Base-by-base conservation (phyloP, 106 monocot genomes). In the Phalaenopsis aphrodite region DNA sequence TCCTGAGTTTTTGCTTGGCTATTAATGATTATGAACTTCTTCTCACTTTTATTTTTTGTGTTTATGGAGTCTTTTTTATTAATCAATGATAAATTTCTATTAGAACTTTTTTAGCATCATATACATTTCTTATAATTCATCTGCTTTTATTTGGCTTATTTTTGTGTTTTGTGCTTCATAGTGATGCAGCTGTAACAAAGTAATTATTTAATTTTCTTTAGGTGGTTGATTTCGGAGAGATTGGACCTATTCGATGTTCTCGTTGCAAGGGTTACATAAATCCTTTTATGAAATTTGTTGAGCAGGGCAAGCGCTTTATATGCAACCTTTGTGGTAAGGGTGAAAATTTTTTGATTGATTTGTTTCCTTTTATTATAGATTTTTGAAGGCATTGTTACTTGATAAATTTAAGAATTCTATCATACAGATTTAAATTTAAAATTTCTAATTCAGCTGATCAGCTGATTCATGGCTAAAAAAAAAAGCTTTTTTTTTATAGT, bases 211-310 rank as follows among this genome's bases (percentile, higher is more conserved):
- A 23, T 55, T 78, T 72, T 67, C 11, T 61, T 66, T 80, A 99
- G 99, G 86, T 93, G 57, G 99, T 99, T 23, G 99, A 99, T 75
- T 99, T 99, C 77, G 99, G 99, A 39, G 99, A 99, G 85, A 88
- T 88, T 79, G 99, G 99, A 55, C 99, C 99, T 64, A 49, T 99
- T 79, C 78, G 99, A 64, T 99, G 99, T 76, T 95, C 93, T 71
- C 92, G 95, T 47, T 99, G 99, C 89, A 99, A 99, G 89, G 99
- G 86, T 4, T 99, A 99, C 77, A 87, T 99, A 81, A 99, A 99
- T 84, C 95, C 99, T 81, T 91, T 93, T 78, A 99, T 99, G 99
- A 89, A 85, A 83, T 99, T 99, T 87, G 79, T 95, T 79, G 99
- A 95, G 66, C 99, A 99, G 84, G 99, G 99, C 85, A 89, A 88